These are phyloP conservation scores for Eucalyptus brandiana DNA, from an alignment of 345 rosid genomes.

Conservation along the genomic window DNA sequence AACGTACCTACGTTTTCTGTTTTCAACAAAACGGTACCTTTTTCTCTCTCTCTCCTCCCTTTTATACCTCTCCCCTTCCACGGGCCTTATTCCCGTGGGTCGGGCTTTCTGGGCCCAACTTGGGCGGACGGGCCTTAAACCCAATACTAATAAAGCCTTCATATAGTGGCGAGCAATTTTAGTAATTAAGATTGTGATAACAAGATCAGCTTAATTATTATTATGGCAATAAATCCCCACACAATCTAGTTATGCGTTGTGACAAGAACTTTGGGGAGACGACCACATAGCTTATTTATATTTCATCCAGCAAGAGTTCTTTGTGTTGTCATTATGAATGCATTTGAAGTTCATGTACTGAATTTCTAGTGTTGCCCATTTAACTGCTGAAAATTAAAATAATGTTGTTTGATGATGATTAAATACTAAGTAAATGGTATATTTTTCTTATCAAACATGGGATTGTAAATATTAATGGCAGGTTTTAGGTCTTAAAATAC, in stretches of 20 bases:
- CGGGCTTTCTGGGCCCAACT: too few relatives aligned
- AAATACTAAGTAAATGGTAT: not conserved
- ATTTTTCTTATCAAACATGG: not conserved
- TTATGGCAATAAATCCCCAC: not conserved
- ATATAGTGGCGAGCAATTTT: not conserved
- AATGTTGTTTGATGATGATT: not conserved
- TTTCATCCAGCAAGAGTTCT: not conserved
- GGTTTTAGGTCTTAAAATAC: not conserved
- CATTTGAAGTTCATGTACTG: not conserved
- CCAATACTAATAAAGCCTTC: too few relatives aligned
- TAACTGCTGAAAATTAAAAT: not conserved
- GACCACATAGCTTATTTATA: not conserved
- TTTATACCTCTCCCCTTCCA: too few relatives aligned
- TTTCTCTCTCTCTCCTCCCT: too few relatives aligned
- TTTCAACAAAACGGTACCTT: too few relatives aligned
- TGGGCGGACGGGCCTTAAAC: too few relatives aligned
- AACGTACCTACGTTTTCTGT: too few relatives aligned
- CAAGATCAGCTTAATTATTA: not conserved
- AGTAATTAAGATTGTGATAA: not conserved
- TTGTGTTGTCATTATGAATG: not conserved
- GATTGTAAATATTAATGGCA: not conserved
- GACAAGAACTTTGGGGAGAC: not conserved
- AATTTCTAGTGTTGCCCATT: not conserved
- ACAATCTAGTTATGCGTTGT: not conserved
- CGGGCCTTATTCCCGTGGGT: too few relatives aligned